Conservation (phyloP, 306 rosid species). For the Senna siamea region DNA sequence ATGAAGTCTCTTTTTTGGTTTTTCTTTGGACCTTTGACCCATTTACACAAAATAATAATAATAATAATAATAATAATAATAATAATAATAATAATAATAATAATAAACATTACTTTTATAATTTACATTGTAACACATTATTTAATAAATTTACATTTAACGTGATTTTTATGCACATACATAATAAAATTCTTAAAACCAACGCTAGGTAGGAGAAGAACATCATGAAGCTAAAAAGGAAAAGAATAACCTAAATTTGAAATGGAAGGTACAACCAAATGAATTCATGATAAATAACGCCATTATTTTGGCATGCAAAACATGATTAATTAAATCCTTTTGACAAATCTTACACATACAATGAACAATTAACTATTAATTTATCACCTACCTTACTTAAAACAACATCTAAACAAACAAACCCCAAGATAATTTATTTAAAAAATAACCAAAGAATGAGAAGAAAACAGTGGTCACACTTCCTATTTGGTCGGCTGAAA, state of each 20-base stretch:
- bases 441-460: not conserved
- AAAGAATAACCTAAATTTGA: not conserved
- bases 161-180: not conserved
- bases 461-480: conserved; percentile 34
- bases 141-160: not conserved
- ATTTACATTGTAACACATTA: not conserved
- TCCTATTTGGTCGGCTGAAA: not conserved
- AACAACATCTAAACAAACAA: conserved; percentile 49
- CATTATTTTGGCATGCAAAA: conserved; percentile 35
- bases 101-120: too few species aligned
- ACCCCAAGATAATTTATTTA: conserved; percentile 1
- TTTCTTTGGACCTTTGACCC: too few species aligned
- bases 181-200: not conserved
- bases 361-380: conserved; percentile 19
- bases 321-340: conserved; percentile 28
- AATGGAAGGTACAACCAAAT: conserved; percentile 3
- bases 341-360: conserved; percentile 38
- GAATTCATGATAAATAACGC: conserved; percentile 1
- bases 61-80: too few species aligned
- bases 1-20: too few species aligned
- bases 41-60: too few species aligned
- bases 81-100: too few species aligned
- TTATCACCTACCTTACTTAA: conserved; percentile 42
- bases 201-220: not conserved
- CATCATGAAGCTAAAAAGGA: not conserved